These are phyloP conservation scores for Discostella stelligeroides DNA, from an alignment of 108 stramenopile species.

Conservation along the genomic window DNA sequence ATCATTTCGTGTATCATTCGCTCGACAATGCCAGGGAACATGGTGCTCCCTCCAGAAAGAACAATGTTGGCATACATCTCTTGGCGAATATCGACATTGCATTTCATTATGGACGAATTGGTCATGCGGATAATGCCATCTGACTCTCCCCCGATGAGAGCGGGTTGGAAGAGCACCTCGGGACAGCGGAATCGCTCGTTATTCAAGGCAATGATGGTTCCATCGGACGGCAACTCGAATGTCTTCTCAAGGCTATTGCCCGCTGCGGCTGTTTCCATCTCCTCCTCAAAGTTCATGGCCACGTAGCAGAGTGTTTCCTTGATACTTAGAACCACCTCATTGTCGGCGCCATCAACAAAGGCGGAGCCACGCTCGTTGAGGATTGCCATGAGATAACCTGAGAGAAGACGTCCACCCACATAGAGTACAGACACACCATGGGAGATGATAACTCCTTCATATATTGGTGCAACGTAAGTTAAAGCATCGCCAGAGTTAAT, in stretches of 20 bases:
- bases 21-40: conserved; percentile 99
- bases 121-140: conserved; percentile 96
- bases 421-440: conserved; percentile 94
- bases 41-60: conserved; percentile 94
- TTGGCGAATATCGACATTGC: conserved; percentile 99
- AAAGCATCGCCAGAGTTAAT: conserved; percentile 94
- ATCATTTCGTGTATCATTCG: conserved; percentile 99
- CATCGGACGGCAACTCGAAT: conserved; percentile 92
- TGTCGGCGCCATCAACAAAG: conserved; percentile 90
- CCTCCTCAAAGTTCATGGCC: conserved; percentile 92
- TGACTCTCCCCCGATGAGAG: conserved; percentile 97
- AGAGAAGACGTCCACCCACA: conserved; percentile 93
- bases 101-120: conserved; percentile 99
- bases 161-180: conserved; percentile 94
- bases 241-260: conserved; percentile 91
- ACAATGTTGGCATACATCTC: conserved; percentile 95
- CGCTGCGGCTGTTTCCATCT: conserved; percentile 93
- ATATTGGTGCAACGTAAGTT: conserved; percentile 96
- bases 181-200: conserved; percentile 95
- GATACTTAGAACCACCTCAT: conserved; percentile 93
- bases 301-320: conserved; percentile 92
- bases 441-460: conserved; percentile 95
- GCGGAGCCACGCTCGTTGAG: conserved; percentile 93
- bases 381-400: conserved; percentile 95
- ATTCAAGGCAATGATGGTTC: conserved; percentile 92